phyloP scores from a whole-genome alignment of 441 rosid species.

The Codiaeum variegatum region DNA sequence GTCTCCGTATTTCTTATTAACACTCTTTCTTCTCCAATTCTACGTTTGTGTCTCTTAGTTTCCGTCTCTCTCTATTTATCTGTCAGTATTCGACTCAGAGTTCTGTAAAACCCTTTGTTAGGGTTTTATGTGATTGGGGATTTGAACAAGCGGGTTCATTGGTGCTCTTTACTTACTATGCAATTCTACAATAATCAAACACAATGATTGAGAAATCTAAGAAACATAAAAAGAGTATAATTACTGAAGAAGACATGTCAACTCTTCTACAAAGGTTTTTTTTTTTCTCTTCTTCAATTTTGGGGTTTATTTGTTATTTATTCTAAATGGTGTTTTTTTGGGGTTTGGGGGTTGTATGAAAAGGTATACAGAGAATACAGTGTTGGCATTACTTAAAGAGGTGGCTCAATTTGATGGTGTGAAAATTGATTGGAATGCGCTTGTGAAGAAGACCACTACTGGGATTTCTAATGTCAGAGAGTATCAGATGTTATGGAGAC shows the following conservation, averaged over 20 bases:
- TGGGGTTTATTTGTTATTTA: background rate
- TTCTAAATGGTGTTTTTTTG: background rate
- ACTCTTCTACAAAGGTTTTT: conserved; percentile 59
- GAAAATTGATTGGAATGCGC: conserved; percentile 71
- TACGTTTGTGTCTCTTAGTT: background rate
- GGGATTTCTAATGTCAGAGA: conserved; percentile 77
- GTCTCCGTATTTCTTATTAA: background rate
- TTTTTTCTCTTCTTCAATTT: background rate
- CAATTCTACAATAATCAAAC: conserved; percentile 20
- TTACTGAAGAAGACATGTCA: conserved; percentile 66
- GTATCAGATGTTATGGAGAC: conserved; percentile 82
- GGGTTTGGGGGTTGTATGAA: conserved; percentile 1
- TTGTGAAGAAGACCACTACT: conserved; percentile 61
- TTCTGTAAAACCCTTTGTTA: conserved; percentile 32
- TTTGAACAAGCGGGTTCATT: background rate
- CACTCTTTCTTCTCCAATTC: background rate
- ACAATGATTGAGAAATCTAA: conserved; percentile 48
- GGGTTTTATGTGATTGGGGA: conserved; percentile 30
- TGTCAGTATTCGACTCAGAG: background rate
- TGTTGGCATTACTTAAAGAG: conserved; percentile 64
- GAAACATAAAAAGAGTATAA: conserved; percentile 42
- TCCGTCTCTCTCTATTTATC: background rate
- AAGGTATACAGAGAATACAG: conserved; percentile 52
- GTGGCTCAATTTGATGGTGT: conserved; percentile 53
- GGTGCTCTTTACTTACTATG: conserved; percentile 24